A percentile compares a stretch with the other conserved stretches of the same genome.
These are phyloP conservation scores for Bruguiera hainesii DNA, from an alignment of 441 rosid species.

Conservation along the genomic window DNA sequence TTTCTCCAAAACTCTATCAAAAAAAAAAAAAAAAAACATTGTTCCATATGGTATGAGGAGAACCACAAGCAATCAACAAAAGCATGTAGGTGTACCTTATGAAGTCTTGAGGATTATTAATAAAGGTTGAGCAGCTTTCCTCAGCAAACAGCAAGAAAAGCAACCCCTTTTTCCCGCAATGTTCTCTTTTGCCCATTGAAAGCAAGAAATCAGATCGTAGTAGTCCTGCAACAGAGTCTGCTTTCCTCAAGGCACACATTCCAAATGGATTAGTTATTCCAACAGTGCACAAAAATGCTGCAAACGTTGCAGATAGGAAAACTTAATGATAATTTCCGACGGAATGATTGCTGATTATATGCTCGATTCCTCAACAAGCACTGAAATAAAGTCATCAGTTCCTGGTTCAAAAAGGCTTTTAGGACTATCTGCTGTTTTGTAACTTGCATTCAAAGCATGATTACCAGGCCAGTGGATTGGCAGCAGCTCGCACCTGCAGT, in stretches of 20 bases:
- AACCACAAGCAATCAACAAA: too few relatives aligned
- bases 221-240: slow-evolving; percentile 73
- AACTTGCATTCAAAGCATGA: slow-evolving; percentile 81
- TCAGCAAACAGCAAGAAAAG: slow-evolving; percentile 47
- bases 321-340: too few relatives aligned
- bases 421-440: slow-evolving; percentile 45
- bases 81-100: too few relatives aligned
- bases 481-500: slow-evolving; percentile 74
- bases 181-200: slow-evolving; percentile 47
- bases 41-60: too few relatives aligned
- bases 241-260: slow-evolving; percentile 31
- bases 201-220: slow-evolving; percentile 46
- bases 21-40: too few relatives aligned
- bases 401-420: too few relatives aligned
- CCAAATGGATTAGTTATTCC: not conserved
- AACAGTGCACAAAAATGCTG: not conserved
- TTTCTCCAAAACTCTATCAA: too few relatives aligned
- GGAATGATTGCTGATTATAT: too few relatives aligned
- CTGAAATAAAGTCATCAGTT: too few relatives aligned
- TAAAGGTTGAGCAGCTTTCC: slow-evolving; percentile 60
- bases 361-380: too few relatives aligned
- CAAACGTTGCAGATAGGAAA: not conserved
- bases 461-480: slow-evolving; percentile 69
- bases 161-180: slow-evolving; percentile 65
- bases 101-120: too few relatives aligned